Conservation (phyloP, 225 moss, liverwort and hornwort genomes). For the Climacium dendroides region DNA sequence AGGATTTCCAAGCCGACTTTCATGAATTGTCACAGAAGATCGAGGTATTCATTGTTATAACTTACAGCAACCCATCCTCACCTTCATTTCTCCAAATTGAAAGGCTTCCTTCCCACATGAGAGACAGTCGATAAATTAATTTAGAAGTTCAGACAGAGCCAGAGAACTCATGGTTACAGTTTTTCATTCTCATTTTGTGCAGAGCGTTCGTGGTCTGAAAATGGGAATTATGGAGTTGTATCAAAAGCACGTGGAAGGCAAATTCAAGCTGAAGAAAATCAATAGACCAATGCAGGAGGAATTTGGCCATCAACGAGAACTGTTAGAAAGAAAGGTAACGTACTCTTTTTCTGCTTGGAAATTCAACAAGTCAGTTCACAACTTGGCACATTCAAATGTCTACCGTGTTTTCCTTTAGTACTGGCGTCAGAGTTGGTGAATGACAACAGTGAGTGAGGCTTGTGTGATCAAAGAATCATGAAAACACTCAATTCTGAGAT, state of each 20-base stretch:
- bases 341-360: neutral
- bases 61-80: neutral
- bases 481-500: neutral
- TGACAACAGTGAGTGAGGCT: neutral
- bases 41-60: conserved; percentile 5
- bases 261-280: conserved; percentile 31
- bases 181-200: neutral
- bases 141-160: neutral
- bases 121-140: neutral
- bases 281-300: conserved; percentile 44
- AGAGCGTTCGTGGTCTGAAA: conserved; percentile 53
- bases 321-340: conserved; percentile 53
- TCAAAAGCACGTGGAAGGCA: conserved; percentile 66
- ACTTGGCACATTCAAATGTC: neutral
- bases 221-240: conserved; percentile 42
- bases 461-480: neutral
- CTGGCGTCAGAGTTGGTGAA: neutral
- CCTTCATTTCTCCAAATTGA: no score
- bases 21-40: conserved; percentile 57
- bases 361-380: neutral
- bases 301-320: conserved; percentile 41
- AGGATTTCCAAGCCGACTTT: conserved; percentile 57
- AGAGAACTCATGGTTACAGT: neutral
- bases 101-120: no score
- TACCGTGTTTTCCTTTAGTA: neutral